phyloP scores from a whole-genome alignment of 495 filamentous ascomycete genomes.

The Venustampulla echinocandica region DNA sequence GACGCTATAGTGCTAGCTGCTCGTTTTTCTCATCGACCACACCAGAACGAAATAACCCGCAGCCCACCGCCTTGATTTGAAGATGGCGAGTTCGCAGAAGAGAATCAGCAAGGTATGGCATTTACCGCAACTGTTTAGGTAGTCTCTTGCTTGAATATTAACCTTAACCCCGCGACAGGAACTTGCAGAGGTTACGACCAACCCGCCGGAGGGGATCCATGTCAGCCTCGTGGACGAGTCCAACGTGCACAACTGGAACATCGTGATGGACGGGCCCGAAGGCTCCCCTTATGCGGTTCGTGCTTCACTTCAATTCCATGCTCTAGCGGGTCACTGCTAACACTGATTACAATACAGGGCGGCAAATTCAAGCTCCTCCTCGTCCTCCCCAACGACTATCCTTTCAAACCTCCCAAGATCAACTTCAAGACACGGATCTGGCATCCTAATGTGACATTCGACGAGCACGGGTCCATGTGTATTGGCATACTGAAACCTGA shows the following conservation, averaged over 20 bases:
- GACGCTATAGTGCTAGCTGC: too few relatives aligned
- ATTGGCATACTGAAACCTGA: constrained; percentile 78
- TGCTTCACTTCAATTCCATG: constrained; percentile 4
- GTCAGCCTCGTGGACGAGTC: constrained; percentile 56
- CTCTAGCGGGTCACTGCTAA: too few relatives aligned
- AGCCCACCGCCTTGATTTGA: too few relatives aligned
- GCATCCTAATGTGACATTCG: constrained; percentile 96
- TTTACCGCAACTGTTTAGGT: not conserved
- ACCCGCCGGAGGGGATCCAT: constrained; percentile 56
- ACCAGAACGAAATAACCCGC: not conserved
- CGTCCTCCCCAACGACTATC: constrained; percentile 75
- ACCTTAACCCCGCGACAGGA: constrained; percentile 47
- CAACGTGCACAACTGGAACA: constrained; percentile 81
- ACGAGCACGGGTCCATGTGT: constrained; percentile 83
- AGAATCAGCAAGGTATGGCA: constrained; percentile 30
- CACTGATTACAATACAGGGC: constrained; percentile 47
- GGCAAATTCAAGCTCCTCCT: constrained; percentile 74
- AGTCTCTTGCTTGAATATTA: too few relatives aligned
- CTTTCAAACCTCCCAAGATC: constrained; percentile 85
- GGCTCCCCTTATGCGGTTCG: constrained; percentile 61
- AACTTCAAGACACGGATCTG: constrained; percentile 93
- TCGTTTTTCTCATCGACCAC: too few relatives aligned
- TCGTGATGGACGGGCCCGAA: constrained; percentile 66
- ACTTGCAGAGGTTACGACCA: constrained; percentile 54
- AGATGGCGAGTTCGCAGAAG: constrained; percentile 31